A percentile compares a stretch with the other conserved stretches of the same genome.
Conservation (phyloP, 2,329 filamentous ascomycete species). For the Endocalyx cinctus region DNA sequence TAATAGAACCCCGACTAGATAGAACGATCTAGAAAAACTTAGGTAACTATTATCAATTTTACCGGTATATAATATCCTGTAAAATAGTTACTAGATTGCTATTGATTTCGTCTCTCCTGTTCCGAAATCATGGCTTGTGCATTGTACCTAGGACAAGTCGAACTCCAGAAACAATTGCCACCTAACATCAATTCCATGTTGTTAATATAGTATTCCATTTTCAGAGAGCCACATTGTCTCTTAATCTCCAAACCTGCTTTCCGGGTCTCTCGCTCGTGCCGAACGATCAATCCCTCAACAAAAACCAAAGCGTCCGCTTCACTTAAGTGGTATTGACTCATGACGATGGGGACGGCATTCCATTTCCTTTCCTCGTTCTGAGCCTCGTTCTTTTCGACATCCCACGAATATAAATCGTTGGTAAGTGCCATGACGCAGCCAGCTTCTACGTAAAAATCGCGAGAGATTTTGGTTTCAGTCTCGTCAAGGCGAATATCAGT, state of each 20-base stretch:
- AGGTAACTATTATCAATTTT: too few species aligned
- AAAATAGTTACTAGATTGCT: too few species aligned
- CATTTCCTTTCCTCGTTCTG: slow-evolving; percentile 14
- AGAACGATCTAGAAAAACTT: too few species aligned
- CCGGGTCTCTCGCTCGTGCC: slow-evolving; percentile 13
- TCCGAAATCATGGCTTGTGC: too few species aligned
- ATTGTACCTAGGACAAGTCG: slow-evolving; percentile 15
- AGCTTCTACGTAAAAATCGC: slow-evolving; percentile 13
- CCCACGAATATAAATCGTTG: slow-evolving; percentile 18
- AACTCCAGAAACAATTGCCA: slow-evolving; percentile 16
- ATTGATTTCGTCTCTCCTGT: too few species aligned
- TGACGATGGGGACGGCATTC: slow-evolving; percentile 17
- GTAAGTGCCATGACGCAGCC: slow-evolving; percentile 16
- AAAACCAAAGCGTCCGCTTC: slow-evolving; percentile 13
- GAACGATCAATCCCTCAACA: slow-evolving; percentile 11
- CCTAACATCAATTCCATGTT: slow-evolving; percentile 14
- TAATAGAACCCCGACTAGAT: too few species aligned
- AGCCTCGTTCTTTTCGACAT: slow-evolving; percentile 13
- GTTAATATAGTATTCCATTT: slow-evolving; percentile 14
- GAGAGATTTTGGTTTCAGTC: slow-evolving; percentile 13
- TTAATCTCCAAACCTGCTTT: slow-evolving; percentile 9
- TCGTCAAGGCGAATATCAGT: slow-evolving; percentile 14
- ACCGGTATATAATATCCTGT: too few species aligned
- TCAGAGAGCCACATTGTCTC: slow-evolving; percentile 8
- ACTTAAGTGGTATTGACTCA: slow-evolving; percentile 14